A percentile compares a stretch with the other conserved stretches of the same genome.
Conservation (phyloP, 2,329 filamentous ascomycete genomes). For the Talaromyces sp. region DNA sequence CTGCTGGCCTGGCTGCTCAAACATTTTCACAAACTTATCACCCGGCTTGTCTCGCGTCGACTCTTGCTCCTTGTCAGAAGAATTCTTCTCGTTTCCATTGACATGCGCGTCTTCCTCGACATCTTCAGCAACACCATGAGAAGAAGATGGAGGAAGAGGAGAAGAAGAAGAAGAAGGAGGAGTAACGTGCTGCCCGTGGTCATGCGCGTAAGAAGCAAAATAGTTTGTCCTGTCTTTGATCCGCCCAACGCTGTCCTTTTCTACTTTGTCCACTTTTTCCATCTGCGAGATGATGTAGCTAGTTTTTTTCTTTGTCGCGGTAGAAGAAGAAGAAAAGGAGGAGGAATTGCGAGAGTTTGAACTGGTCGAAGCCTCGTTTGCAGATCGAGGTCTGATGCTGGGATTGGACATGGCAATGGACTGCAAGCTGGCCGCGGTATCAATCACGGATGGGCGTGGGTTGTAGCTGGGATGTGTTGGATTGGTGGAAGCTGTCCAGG, state of each 20-base stretch:
- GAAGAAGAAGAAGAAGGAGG: neutral
- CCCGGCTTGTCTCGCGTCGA: neutral
- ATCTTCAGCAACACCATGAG: neutral
- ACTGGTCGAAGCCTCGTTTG: neutral
- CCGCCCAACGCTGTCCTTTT: neutral
- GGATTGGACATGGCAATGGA: neutral
- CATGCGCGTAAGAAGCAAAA: neutral
- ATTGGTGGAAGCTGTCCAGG: neutral
- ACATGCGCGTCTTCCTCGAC: neutral
- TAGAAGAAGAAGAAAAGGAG: neutral
- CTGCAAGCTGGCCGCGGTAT: neutral
- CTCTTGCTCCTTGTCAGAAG: neutral
- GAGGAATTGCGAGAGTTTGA: neutral
- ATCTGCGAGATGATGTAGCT: neutral
- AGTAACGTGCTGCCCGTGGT: neutral
- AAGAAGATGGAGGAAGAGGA: too few relatives aligned
- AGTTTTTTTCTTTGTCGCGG: neutral
- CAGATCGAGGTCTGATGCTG: neutral
- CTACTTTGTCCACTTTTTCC: neutral
- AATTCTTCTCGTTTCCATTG: neutral
- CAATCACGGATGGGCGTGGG: neutral
- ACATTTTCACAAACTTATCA: neutral
- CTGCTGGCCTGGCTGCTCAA: neutral
- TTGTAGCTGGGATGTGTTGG: neutral
- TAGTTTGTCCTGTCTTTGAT: neutral